phyloP scores from a whole-genome alignment of 306 rosid genomes.

The Sicyos edulis region DNA sequence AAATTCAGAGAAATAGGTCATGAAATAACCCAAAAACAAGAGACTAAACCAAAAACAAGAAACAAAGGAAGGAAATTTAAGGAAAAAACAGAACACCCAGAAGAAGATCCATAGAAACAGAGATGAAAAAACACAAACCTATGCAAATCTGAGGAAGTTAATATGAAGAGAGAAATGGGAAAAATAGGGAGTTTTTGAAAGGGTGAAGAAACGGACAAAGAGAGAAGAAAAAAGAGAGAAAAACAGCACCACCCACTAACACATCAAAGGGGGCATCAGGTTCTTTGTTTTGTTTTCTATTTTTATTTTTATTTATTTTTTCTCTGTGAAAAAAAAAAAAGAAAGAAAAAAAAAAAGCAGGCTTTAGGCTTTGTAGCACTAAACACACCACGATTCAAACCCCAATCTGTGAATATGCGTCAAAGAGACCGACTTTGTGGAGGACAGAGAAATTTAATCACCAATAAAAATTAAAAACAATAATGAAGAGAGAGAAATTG shows the following conservation, averaged over 20 bases:
- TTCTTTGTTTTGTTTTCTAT: slow-evolving; percentile 21
- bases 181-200: slow-evolving; percentile 4
- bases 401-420: slow-evolving; percentile 44
- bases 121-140: slow-evolving; percentile 4
- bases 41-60: background rate
- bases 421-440: slow-evolving; percentile 13
- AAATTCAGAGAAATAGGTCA: slow-evolving; percentile 12
- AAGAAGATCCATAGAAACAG: background rate
- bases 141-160: background rate
- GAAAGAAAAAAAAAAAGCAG: too few species aligned
- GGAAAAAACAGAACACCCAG: slow-evolving; percentile 13
- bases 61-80: slow-evolving; percentile 3
- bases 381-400: slow-evolving; percentile 40
- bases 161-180: background rate
- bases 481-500: slow-evolving; percentile 20
- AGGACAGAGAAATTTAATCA: slow-evolving; percentile 12
- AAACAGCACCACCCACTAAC: slow-evolving; percentile 50
- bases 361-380: slow-evolving; percentile 31
- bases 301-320: background rate
- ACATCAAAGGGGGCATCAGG: slow-evolving; percentile 58
- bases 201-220: background rate
- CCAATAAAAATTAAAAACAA: background rate
- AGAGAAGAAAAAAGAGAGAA: slow-evolving; percentile 19
- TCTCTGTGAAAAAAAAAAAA: slow-evolving; percentile 26
- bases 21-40: background rate